Evolutionary conservation across 1,284 basidiomycete genomes (phyloP).

Genomic region (Meira nashicola): DNA sequence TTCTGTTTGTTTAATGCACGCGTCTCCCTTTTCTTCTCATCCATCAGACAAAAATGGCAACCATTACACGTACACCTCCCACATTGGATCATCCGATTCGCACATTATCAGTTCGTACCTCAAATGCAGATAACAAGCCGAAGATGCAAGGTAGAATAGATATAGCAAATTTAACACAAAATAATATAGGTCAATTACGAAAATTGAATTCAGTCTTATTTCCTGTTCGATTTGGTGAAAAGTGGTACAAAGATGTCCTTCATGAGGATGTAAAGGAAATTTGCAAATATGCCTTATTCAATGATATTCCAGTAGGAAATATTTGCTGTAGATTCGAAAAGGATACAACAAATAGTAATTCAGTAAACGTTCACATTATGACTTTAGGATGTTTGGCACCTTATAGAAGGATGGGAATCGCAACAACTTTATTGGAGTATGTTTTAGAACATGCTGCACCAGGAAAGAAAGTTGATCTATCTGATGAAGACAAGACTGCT

Average conservation of each 20-base stretch:
- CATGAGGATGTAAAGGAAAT: conserved; percentile 31
- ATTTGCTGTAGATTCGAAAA: conserved; percentile 52
- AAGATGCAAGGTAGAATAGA: conserved; percentile 15
- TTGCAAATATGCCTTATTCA: conserved; percentile 53
- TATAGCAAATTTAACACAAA: conserved; percentile 42
- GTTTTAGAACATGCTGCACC: conserved; percentile 46
- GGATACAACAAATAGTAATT: conserved; percentile 14
- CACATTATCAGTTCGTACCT: no score
- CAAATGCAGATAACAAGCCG: no score
- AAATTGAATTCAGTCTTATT: conserved; percentile 49
- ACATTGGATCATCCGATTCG: no score
- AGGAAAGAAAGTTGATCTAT: conserved; percentile 10
- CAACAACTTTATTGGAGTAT: conserved; percentile 46
- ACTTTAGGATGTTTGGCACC: conserved; percentile 54
- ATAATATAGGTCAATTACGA: conserved; percentile 50
- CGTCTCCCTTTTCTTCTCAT: neutral
- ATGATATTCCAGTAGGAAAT: conserved; percentile 54
- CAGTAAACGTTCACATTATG: conserved; percentile 54
- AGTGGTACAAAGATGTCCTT: conserved; percentile 46
- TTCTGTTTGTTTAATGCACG: no score
- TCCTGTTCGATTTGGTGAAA: conserved; percentile 44
- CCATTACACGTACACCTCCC: no score
- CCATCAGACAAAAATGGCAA: neutral
- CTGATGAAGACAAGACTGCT: conserved; percentile 8
- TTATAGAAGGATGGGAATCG: conserved; percentile 54